These are phyloP conservation scores for Nakaseomyces bracarensis DNA, from an alignment of 1,139 yeast species.

Conservation along the genomic window DNA sequence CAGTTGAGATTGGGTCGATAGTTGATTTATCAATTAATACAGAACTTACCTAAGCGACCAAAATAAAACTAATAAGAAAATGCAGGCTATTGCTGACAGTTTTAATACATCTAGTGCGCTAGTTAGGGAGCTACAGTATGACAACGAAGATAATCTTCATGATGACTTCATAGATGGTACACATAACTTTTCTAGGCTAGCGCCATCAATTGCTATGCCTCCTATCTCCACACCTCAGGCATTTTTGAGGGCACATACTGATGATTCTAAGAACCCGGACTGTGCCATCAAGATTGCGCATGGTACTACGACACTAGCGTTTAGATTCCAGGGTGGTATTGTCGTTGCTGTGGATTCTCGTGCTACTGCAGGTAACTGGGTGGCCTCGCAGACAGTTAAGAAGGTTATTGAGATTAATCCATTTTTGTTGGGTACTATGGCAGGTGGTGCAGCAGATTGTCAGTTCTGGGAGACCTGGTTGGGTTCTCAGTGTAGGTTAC, in stretches of 20 bases:
- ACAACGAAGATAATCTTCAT: slow-evolving; percentile 31
- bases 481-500: slow-evolving; percentile 92
- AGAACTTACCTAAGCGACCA: too few species aligned
- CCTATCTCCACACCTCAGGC: slow-evolving; percentile 91
- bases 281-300: slow-evolving; percentile 94
- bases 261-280: slow-evolving; percentile 85
- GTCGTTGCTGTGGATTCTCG: slow-evolving; percentile 95
- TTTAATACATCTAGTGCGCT: slow-evolving; percentile 20
- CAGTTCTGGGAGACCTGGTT: slow-evolving; percentile 99
- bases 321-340: slow-evolving; percentile 92
- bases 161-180: slow-evolving; percentile 32
- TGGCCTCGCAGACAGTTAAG: slow-evolving; percentile 96
- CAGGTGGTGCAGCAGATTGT: slow-evolving; percentile 99
- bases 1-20: too few species aligned
- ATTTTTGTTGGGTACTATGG: slow-evolving; percentile 92
- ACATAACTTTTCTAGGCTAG: slow-evolving; percentile 28
- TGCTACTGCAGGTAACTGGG: slow-evolving; percentile 98
- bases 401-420: slow-evolving; percentile 97
- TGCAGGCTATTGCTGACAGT: slow-evolving; percentile 31
- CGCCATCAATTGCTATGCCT: slow-evolving; percentile 68
- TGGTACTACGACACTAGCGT: slow-evolving; percentile 96
- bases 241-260: slow-evolving; percentile 94
- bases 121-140: slow-evolving; percentile 24
- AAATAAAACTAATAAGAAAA: neutral
- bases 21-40: too few species aligned